These are phyloP conservation scores for Leccinum disarticulatum DNA, from an alignment of 768 basidiomycete genomes.

Conservation along the genomic window DNA sequence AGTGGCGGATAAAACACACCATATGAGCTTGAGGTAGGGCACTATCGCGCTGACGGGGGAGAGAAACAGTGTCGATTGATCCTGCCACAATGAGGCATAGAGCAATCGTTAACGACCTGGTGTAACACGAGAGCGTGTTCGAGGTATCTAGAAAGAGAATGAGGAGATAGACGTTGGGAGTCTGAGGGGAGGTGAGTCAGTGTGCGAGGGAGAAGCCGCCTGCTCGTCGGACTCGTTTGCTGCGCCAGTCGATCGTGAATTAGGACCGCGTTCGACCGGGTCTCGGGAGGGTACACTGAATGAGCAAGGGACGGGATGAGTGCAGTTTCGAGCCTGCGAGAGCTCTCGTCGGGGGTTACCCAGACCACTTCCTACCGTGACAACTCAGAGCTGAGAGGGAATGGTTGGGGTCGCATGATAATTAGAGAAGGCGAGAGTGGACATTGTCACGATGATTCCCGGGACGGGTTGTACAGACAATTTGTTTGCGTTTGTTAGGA, in stretches of 20 bases:
- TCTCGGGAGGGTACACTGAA: too few relatives aligned
- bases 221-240: background rate
- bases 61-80: conserved; percentile 20
- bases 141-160: conserved; percentile 12
- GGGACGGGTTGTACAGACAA: too few relatives aligned
- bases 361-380: background rate
- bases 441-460: too few relatives aligned
- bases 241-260: background rate
- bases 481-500: too few relatives aligned
- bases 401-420: too few relatives aligned
- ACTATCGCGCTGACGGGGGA: conserved; percentile 27
- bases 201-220: too few relatives aligned
- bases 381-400: too few relatives aligned
- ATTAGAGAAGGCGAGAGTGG: too few relatives aligned
- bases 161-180: background rate
- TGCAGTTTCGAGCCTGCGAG: background rate
- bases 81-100: conserved; percentile 28
- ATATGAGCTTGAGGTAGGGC: conserved; percentile 46
- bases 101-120: conserved; percentile 26
- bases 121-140: conserved; percentile 23
- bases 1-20: conserved; percentile 50
- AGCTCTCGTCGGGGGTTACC: background rate
- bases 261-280: background rate
- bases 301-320: too few relatives aligned
- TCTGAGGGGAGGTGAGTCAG: too few relatives aligned